Base-by-base conservation (phyloP, 1,284 basidiomycete genomes). In the Tylopilus sp. region DNA sequence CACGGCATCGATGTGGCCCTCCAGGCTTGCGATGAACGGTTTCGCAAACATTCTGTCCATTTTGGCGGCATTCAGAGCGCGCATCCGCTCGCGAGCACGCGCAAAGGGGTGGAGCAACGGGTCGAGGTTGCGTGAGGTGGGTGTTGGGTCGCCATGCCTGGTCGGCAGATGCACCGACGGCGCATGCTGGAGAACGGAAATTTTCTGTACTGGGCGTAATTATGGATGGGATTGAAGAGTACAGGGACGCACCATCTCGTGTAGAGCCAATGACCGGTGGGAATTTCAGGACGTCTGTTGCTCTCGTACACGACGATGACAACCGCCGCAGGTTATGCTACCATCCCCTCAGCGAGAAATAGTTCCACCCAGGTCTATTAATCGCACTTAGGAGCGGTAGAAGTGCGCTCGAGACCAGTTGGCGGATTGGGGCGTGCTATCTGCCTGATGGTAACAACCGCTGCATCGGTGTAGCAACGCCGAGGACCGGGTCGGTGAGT, bases 1-100 rank as follows among this genome's bases (percentile, higher is more conserved):
- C 13, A 97, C 86, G n/a, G 95, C 94, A 67, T 99, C 97, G 28
- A 91, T 78, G 70, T 98, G 96, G 0, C 96, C 97, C 52, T 97
- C 95, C 39, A 99, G 68, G 45, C 85, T 81, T 26, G 82, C 92
- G 8, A 99, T 78, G 59, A 99, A 99, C 0, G 97, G 97, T 66
- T 97, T 98, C 23, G 96, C 88, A 66, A 98, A 98, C 73, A 99
- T 92, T 45, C 92, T 77, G 51, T 98, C 95, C 74, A 99, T 88
- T 73, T 99, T 99, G 19, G 89, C 89, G 0, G 96, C 96, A 53
- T 94, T 97, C 41, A 99, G 69, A 2, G 97, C 97, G 51, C 97
- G 84, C 18, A 86, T 94, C 44, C 97, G 92, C 72, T 99, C 96
- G 53, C 97, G 75, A 12, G 93, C 89, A 39, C 90, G 86, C 4